A percentile compares a stretch with the other conserved stretches of the same genome.
Evolutionary conservation across 1,284 basidiomycete species (phyloP).

Genomic region (Pseudozyma tsukubaensis): DNA sequence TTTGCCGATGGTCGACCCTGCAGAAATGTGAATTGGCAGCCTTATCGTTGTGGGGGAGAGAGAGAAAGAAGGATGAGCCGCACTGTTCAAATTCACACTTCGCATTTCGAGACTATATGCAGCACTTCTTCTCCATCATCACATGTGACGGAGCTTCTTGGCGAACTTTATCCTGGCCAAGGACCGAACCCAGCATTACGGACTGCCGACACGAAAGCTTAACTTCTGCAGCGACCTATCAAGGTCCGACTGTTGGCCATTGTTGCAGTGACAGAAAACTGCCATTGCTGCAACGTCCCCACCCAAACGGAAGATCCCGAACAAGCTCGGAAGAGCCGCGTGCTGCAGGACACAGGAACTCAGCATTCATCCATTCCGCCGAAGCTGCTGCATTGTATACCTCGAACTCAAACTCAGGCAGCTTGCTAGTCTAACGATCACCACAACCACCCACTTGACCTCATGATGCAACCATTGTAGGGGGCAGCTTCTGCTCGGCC

Average conservation of each 20-base stretch:
- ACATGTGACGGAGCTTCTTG: not conserved
- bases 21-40: not conserved
- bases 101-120: not conserved
- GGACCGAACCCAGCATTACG: not conserved
- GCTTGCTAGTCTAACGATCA: not conserved
- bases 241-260: no score
- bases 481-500: not conserved
- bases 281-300: not conserved
- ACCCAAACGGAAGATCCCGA: not conserved
- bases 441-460: not conserved
- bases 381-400: not conserved
- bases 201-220: no score
- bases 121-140: not conserved
- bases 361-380: not conserved
- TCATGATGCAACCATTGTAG: constrained; percentile 2
- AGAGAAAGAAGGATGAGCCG: not conserved
- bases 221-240: no score
- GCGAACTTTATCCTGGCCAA: not conserved
- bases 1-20: constrained; percentile 6
- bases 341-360: not conserved
- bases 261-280: not conserved
- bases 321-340: not conserved
- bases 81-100: constrained; percentile 2
- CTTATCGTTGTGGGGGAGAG: not conserved
- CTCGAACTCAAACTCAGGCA: not conserved